These are phyloP conservation scores for Fusarium pilosicola DNA, from an alignment of 2,329 filamentous ascomycete species.

Conservation along the genomic window DNA sequence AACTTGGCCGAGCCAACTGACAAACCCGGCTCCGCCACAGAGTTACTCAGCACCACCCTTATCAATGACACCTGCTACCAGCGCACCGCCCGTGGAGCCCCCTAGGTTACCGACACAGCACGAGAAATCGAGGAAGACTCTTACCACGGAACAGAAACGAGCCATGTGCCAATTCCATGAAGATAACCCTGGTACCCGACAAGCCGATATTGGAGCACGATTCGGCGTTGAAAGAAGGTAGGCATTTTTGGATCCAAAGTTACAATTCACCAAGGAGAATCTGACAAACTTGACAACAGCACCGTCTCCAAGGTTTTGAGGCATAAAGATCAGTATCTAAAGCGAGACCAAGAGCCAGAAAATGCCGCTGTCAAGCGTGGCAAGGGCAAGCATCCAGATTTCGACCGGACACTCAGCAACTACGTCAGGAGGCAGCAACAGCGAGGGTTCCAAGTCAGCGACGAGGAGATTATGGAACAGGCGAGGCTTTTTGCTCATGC, in stretches of 20 bases:
- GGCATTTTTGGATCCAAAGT: conserved; percentile 39
- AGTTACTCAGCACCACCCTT: conserved; percentile 69
- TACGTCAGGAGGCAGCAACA: conserved; percentile 87
- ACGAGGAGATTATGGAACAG: conserved; percentile 86
- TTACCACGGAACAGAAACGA: conserved; percentile 90
- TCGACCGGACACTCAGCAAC: conserved; percentile 88
- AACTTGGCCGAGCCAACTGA: conserved; percentile 85
- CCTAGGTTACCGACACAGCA: conserved; percentile 50
- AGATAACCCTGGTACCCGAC: conserved; percentile 88
- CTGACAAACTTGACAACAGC: conserved; percentile 59
- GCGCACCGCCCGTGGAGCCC: conserved; percentile 56
- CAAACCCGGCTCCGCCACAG: conserved; percentile 66
- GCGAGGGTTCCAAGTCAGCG: conserved; percentile 77
- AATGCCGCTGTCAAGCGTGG: conserved; percentile 77
- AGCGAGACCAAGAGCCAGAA: conserved; percentile 77
- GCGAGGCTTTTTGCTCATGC: conserved; percentile 82
- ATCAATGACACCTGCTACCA: conserved; percentile 66
- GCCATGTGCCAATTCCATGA: conserved; percentile 95
- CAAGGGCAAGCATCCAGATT: conserved; percentile 88
- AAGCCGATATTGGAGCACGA: conserved; percentile 93
- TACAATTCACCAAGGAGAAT: conserved; percentile 36
- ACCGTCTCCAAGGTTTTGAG: conserved; percentile 98
- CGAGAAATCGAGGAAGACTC: conserved; percentile 80
- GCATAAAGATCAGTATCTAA: conserved; percentile 93
- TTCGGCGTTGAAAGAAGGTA: conserved; percentile 99